Conservation (phyloP, 768 basidiomycete species). For the Suillus plorans region DNA sequence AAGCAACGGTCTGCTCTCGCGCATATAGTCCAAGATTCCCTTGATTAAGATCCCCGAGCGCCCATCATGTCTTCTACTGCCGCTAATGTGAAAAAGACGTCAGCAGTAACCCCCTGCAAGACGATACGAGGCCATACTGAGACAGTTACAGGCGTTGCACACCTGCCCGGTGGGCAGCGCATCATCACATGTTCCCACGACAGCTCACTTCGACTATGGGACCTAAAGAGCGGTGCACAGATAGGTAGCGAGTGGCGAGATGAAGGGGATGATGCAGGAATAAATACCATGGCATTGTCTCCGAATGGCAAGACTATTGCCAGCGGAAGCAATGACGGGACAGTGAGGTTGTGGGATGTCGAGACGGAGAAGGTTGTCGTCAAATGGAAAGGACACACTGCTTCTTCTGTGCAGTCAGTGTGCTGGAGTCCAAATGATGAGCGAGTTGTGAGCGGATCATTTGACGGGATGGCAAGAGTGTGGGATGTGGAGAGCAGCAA, state of each 20-base stretch:
- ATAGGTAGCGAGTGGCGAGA: background rate
- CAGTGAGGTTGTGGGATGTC: too few relatives aligned
- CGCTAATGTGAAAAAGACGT: background rate
- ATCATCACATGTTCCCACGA: constrained; percentile 4
- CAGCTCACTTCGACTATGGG: constrained; percentile 12
- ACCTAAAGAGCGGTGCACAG: constrained; percentile 26
- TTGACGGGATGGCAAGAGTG: too few relatives aligned
- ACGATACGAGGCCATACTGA: background rate
- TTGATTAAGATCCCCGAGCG: background rate
- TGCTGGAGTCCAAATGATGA: too few relatives aligned
- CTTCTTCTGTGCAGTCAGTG: too few relatives aligned
- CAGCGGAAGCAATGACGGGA: too few relatives aligned
- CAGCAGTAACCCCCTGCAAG: fast-evolving
- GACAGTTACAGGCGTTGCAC: fast-evolving
- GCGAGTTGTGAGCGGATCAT: too few relatives aligned
- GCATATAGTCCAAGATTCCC: background rate
- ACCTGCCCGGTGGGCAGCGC: background rate
- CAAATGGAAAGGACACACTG: too few relatives aligned
- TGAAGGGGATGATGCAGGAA: background rate
- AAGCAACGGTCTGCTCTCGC: background rate
- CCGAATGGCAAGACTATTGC: background rate
- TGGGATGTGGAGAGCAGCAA: too few relatives aligned
- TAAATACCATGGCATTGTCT: background rate
- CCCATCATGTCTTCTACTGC: background rate
- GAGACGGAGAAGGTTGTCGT: too few relatives aligned